phyloP scores from a whole-genome alignment of 805 yeast species.

The Saccharomycopsis babjevae region DNA sequence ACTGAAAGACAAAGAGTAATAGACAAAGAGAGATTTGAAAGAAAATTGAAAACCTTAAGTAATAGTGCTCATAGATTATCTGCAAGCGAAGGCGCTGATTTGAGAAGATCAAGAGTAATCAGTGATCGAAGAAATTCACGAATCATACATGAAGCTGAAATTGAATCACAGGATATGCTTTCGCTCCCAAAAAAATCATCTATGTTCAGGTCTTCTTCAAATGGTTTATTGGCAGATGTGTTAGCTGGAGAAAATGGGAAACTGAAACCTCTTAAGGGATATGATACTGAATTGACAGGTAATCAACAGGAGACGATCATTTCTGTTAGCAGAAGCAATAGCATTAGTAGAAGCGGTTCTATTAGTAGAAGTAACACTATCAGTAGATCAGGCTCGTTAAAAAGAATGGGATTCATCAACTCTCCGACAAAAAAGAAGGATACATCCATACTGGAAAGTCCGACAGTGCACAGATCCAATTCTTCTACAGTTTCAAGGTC shows the following conservation, averaged over 20 bases:
- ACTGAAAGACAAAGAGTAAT: conserved; percentile 36
- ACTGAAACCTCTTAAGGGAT: background rate
- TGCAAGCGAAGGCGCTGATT: background rate
- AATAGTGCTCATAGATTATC: conserved; percentile 4
- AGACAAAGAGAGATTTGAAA: conserved; percentile 22
- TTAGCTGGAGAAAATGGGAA: conserved; percentile 4
- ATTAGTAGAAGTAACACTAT: background rate
- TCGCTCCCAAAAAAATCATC: conserved; percentile 9
- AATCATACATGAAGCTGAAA: background rate
- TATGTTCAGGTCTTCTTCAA: conserved; percentile 12
- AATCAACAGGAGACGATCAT: background rate
- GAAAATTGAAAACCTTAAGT: conserved; percentile 8
- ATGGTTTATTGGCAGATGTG: conserved; percentile 18
- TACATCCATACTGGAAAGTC: background rate
- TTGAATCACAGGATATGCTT: background rate
- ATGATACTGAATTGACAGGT: background rate
- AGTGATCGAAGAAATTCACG: background rate
- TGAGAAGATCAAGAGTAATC: conserved; percentile 1
- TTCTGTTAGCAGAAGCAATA: background rate
- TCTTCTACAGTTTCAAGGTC: background rate
- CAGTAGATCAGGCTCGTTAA: background rate
- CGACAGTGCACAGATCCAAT: conserved; percentile 7
- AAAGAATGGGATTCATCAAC: background rate
- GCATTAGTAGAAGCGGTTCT: background rate
- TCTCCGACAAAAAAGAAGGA: background rate